Base-by-base conservation (phyloP, 1,284 basidiomycete genomes). In the Rhodotorula mucilaginosa region DNA sequence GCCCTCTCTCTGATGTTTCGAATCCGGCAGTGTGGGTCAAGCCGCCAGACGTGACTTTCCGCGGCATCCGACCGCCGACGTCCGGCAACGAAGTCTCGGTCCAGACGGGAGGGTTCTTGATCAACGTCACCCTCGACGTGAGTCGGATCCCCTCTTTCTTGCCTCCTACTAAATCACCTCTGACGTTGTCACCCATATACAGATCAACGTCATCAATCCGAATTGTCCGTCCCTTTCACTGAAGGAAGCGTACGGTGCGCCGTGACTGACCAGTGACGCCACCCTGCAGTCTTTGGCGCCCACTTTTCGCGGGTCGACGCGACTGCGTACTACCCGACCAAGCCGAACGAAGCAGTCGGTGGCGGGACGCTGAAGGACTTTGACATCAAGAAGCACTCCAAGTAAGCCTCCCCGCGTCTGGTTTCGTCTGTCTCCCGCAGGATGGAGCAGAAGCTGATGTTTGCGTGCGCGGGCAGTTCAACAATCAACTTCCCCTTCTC, bases 11-110 rank as follows among this genome's bases (percentile, higher is more conserved):
- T 58, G n/a, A 54, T 63, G 66, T 49, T 52, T 23, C 15, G 10
- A 34, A 34, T 3, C 6, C 13, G 5, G 18, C 63, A 78, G 77
- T 78, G 16, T 79, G 79, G 79, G 77, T 79, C 64, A 73, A 76
- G 49, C 79, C 79, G 26, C 79, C 79, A n/a, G 78, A 79, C 34
- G 78, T 79, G 46, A 64, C 65, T 8, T 80, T 80, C 69, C 71
- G 79, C 31, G 78, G 78, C 26, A 75, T 80, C 58, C 75, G 75
- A 29, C 68, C 73, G 10, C 78, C 79, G 16, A 54, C 62, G 44
- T 69, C 68, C 54, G 78, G 78, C 8, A 73, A 61, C 48, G 64
- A 78, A 49, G 76, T 79, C 19, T 60, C 76, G 16, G 62, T 79
- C 52, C 70, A 67, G 29, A 54, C 31, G 4, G 68, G 69, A 21